These are phyloP conservation scores for Prunus fruticosa DNA, from an alignment of 306 rosid species.

Conservation along the genomic window DNA sequence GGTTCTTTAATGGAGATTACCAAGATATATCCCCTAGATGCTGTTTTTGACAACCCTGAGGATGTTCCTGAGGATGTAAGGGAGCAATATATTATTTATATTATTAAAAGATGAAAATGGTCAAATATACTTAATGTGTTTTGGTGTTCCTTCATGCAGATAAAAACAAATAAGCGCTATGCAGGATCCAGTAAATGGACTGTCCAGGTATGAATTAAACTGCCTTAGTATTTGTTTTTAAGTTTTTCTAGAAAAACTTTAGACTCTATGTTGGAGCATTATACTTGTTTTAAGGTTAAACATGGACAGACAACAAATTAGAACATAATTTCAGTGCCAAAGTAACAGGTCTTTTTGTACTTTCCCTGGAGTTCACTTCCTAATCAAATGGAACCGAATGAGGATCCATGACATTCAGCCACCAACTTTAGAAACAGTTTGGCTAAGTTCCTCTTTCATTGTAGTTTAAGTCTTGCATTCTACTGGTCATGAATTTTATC, in stretches of 20 bases:
- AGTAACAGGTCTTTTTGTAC: background rate
- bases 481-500: background rate
- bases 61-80: constrained; percentile 97
- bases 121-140: background rate
- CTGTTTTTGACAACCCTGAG: constrained; percentile 78
- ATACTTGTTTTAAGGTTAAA: background rate
- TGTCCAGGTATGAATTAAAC: constrained; percentile 56
- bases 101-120: background rate
- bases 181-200: constrained; percentile 92
- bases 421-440: background rate
- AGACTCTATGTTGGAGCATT: background rate
- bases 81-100: constrained; percentile 9
- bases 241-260: background rate
- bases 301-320: background rate
- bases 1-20: constrained; percentile 90
- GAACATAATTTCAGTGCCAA: background rate
- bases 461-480: background rate
- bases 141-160: constrained; percentile 35
- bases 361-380: background rate
- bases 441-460: background rate
- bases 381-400: background rate
- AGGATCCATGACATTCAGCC: background rate
- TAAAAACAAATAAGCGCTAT: constrained; percentile 86
- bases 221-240: background rate
- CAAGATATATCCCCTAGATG: constrained; percentile 92